Percentiles rank a stretch among this genome's conserved stretches.
Conservation (phyloP, 345 rosid species). For the Gossypium longicalyx region DNA sequence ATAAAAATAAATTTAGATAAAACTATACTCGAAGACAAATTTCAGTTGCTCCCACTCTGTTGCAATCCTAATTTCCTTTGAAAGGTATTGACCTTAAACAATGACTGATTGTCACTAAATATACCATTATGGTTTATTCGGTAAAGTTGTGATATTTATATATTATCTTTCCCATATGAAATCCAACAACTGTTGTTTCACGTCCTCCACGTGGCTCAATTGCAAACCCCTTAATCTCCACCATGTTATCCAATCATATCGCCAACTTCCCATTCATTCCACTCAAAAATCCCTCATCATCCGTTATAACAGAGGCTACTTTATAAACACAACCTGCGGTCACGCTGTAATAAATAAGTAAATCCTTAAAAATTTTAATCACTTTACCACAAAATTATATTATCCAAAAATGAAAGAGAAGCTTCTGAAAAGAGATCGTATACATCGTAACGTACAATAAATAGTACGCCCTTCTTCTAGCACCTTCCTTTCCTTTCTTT, state of each 20-base stretch:
- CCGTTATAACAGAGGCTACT: background rate
- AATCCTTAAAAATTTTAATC: background rate
- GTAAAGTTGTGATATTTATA: background rate
- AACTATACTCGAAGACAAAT: too few species aligned
- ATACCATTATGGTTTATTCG: background rate
- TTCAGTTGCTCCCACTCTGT: background rate
- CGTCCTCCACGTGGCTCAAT: background rate
- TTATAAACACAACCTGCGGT: background rate
- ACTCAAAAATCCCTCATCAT: background rate
- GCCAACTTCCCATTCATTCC: background rate
- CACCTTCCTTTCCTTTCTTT: slow-evolving; percentile 32
- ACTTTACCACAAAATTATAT: background rate
- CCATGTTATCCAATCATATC: background rate
- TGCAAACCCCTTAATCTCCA: background rate
- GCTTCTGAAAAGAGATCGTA: slow-evolving; percentile 48
- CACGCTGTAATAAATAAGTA: background rate
- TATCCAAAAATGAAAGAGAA: slow-evolving; percentile 24
- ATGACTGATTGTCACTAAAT: background rate
- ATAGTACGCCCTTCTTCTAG: slow-evolving; percentile 26
- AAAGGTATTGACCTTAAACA: background rate
- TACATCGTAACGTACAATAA: background rate
- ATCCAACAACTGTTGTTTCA: background rate
- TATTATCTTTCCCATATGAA: background rate
- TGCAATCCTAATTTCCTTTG: background rate
- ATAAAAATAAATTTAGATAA: too few species aligned